Conservation (phyloP, 2,329 filamentous ascomycete species). For the Scopulariopsis brevicaulis region DNA sequence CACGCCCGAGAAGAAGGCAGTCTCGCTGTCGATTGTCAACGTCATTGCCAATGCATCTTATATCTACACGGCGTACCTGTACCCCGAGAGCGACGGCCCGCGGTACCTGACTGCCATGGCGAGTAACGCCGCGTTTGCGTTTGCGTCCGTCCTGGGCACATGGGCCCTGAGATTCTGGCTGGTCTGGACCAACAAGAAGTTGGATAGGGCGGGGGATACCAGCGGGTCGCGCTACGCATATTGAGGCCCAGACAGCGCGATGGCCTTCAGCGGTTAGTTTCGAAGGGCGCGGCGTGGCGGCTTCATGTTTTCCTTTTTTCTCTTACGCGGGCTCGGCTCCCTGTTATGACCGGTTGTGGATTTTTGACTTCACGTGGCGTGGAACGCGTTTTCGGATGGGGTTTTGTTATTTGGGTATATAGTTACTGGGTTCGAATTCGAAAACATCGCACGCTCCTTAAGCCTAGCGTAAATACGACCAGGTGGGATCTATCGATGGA, state of each 20-base stretch:
- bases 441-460: not conserved
- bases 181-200: constrained; percentile 5
- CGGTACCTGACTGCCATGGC: constrained; percentile 34
- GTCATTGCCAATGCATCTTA: constrained; percentile 48
- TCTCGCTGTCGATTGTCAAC: constrained; percentile 45
- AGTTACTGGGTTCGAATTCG: not conserved
- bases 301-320: not conserved
- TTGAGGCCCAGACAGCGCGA: not conserved
- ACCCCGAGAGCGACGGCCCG: constrained; percentile 30
- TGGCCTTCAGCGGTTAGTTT: not conserved
- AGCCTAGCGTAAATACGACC: constrained; percentile 15
- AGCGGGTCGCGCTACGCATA: constrained; percentile 9
- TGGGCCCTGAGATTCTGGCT: constrained; percentile 9
- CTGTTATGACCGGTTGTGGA: too few species aligned
- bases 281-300: not conserved
- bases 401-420: not conserved
- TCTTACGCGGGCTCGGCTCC: too few species aligned
- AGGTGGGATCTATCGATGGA: constrained; percentile 18
- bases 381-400: too few species aligned
- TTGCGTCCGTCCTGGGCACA: constrained; percentile 6
- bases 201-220: constrained; percentile 6
- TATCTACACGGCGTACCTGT: constrained; percentile 35
- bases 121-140: constrained; percentile 8
- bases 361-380: too few species aligned
- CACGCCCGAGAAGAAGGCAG: constrained; percentile 32